Evolutionary conservation across 768 basidiomycete genomes (phyloP).

Genomic region (Suillus occidentalis): DNA sequence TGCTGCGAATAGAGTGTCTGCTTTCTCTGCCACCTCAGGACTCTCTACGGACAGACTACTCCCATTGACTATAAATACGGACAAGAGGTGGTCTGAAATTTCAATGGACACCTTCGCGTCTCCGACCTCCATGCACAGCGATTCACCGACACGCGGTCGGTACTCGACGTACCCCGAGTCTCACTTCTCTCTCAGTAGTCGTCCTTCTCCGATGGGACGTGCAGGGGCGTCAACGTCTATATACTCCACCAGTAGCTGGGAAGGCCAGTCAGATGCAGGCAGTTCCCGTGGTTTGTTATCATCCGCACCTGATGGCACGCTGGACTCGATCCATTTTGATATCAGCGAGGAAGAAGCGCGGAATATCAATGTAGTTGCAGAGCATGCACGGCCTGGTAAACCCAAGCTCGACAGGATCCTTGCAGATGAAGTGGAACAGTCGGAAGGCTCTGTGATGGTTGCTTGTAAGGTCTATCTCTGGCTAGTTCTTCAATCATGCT

Average conservation of each 20-base stretch:
- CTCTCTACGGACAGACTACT: conserved; percentile 24
- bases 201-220: not conserved
- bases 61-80: conserved; percentile 20
- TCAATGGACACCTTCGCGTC: conserved; percentile 19
- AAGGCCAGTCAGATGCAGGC: conserved; percentile 12
- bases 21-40: conserved; percentile 7
- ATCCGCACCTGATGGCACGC: not conserved
- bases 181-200: conserved; percentile 10
- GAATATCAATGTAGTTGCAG: conserved; percentile 59
- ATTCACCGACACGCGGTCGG: conserved; percentile 3
- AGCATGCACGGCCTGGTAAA: conserved; percentile 63
- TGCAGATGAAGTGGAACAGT: conserved; percentile 59
- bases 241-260: conserved; percentile 1
- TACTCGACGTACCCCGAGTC: conserved; percentile 5
- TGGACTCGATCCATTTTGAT: conserved; percentile 34
- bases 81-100: conserved; percentile 12
- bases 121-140: conserved; percentile 12
- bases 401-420: conserved; percentile 64
- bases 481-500: conserved; percentile 7
- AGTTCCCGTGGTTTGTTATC: not conserved
- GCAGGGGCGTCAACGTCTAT: not conserved
- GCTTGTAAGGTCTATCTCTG: conserved; percentile 53
- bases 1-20: not conserved
- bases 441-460: conserved; percentile 59
- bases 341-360: conserved; percentile 58